Evolutionary conservation across 371 early-diverging fungal species (phyloP).

Genomic region (Syncephalis fuscata): DNA sequence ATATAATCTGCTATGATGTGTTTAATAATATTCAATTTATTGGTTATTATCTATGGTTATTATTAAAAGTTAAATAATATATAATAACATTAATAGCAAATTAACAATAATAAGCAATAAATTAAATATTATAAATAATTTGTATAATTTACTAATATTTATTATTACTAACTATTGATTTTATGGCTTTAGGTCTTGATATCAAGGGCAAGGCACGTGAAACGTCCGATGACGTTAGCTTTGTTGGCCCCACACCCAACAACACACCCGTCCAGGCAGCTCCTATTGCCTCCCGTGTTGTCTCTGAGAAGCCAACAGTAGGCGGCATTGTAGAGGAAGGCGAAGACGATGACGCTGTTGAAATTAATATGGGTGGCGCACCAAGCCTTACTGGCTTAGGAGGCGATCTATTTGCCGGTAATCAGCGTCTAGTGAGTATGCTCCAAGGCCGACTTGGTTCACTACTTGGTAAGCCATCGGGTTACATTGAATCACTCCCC

Average conservation of each 20-base stretch:
- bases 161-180: too few species aligned
- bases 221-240: slow-evolving; percentile 12
- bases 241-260: slow-evolving; percentile 52
- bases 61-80: too few species aligned
- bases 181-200: slow-evolving; percentile 1
- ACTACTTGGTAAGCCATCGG: slow-evolving; percentile 63
- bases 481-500: slow-evolving; percentile 65
- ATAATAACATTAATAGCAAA: too few species aligned
- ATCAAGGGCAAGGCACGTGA: slow-evolving; percentile 6
- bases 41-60: too few species aligned
- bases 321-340: slow-evolving; percentile 17
- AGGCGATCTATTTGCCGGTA: neutral
- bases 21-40: too few species aligned
- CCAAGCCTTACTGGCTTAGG: too few species aligned
- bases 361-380: neutral
- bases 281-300: slow-evolving; percentile 32
- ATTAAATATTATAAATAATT: too few species aligned
- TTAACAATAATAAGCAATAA: too few species aligned
- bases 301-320: slow-evolving; percentile 21
- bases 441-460: slow-evolving; percentile 52
- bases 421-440: slow-evolving; percentile 18
- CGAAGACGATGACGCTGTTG: neutral
- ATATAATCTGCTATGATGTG: too few species aligned
- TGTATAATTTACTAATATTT: too few species aligned
- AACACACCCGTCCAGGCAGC: slow-evolving; percentile 53